Evolutionary conservation across 1,284 basidiomycete genomes (phyloP).

Genomic region (Ganoderma multipileum): DNA sequence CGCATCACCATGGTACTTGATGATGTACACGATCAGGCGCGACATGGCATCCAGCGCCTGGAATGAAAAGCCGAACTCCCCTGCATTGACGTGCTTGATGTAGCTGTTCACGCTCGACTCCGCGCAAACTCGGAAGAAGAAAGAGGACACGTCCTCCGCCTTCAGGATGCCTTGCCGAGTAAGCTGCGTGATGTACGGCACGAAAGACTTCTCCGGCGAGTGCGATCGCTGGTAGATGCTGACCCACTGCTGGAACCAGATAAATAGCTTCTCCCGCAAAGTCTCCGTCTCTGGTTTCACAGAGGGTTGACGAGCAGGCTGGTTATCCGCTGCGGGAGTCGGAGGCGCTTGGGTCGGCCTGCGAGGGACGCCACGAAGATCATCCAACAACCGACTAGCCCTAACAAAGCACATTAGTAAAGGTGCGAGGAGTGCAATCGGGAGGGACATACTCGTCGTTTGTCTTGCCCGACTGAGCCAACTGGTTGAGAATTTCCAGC

Average conservation of each 20-base stretch:
- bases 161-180: constrained; percentile 97
- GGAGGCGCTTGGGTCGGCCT: constrained; percentile 34
- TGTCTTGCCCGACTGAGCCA: constrained; percentile 76
- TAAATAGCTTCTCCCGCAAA: constrained; percentile 71
- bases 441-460: constrained; percentile 75
- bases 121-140: constrained; percentile 98
- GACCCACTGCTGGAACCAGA: constrained; percentile 95
- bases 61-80: constrained; percentile 83
- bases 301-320: constrained; percentile 52
- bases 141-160: constrained; percentile 94
- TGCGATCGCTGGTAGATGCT: constrained; percentile 91
- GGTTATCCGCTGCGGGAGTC: constrained; percentile 42
- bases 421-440: background rate
- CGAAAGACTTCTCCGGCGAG: constrained; percentile 93
- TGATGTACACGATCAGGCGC: constrained; percentile 95
- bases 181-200: constrained; percentile 96
- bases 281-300: constrained; percentile 75
- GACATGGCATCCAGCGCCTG: constrained; percentile 97
- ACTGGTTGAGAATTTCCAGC: constrained; percentile 83
- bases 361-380: constrained; percentile 70
- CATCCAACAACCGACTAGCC: constrained; percentile 69
- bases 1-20: constrained; percentile 98
- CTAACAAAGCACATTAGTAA: constrained; percentile 40
- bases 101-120: constrained; percentile 95
- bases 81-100: constrained; percentile 83